phyloP scores from a whole-genome alignment of 345 rosid genomes.

The Heritiera fomes region DNA sequence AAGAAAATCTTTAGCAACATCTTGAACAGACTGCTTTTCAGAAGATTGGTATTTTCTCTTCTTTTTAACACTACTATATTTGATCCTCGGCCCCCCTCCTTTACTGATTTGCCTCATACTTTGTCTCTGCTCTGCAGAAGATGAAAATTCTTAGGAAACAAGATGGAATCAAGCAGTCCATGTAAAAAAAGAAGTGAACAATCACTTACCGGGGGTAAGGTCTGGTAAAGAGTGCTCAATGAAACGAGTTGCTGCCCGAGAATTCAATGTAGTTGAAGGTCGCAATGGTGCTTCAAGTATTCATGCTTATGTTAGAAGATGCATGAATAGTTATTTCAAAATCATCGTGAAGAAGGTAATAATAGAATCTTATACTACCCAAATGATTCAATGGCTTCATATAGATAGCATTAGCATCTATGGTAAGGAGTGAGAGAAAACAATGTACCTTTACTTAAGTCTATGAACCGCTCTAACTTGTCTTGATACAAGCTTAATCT shows the following conservation, averaged over 20 bases:
- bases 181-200: neutral
- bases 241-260: slow-evolving; percentile 84
- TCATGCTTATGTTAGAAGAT: neutral
- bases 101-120: slow-evolving; percentile 63
- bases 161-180: slow-evolving; percentile 17
- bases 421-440: neutral
- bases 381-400: neutral
- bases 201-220: slow-evolving; percentile 68
- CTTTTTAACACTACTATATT: slow-evolving; percentile 42
- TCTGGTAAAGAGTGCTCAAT: slow-evolving; percentile 87
- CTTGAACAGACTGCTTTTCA: slow-evolving; percentile 55
- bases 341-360: neutral
- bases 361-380: neutral
- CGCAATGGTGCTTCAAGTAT: slow-evolving; percentile 63
- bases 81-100: slow-evolving; percentile 60
- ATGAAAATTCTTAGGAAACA: slow-evolving; percentile 16
- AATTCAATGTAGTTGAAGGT: slow-evolving; percentile 74
- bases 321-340: neutral
- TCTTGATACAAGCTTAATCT: slow-evolving; percentile 68
- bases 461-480: slow-evolving; percentile 54
- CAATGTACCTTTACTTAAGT: slow-evolving; percentile 68
- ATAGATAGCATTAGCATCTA: neutral
- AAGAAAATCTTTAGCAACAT: slow-evolving; percentile 82
- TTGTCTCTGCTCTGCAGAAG: slow-evolving; percentile 61
- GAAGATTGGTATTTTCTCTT: slow-evolving; percentile 77